Conservation (phyloP, 1,284 basidiomycete genomes). For the Rhodotorula sp. region DNA sequence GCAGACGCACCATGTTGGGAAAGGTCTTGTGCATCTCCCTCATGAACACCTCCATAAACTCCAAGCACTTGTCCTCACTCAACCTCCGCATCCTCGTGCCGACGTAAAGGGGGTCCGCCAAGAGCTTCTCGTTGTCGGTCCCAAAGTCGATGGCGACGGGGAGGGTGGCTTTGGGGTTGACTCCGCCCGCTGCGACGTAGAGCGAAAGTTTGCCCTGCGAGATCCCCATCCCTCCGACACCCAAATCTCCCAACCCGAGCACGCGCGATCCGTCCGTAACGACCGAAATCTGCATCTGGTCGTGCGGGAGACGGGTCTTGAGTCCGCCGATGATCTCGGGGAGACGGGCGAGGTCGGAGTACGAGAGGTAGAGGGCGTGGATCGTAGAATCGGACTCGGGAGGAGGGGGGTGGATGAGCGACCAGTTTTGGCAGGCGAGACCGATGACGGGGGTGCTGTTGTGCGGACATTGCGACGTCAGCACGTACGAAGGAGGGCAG, state of each 20-base stretch:
- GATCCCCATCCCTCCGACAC: slow-evolving; percentile 68
- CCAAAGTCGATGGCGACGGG: slow-evolving; percentile 84
- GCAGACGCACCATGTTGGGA: slow-evolving; percentile 62
- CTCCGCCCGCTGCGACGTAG: slow-evolving; percentile 73
- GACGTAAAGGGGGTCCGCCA: slow-evolving; percentile 87
- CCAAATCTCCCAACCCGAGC: slow-evolving; percentile 85
- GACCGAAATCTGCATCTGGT: slow-evolving; percentile 45
- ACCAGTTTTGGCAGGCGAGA: slow-evolving; percentile 38
- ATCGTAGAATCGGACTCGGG: slow-evolving; percentile 17
- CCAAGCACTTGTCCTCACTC: slow-evolving; percentile 56
- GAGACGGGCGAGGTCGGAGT: slow-evolving; percentile 71
- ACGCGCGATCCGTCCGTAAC: slow-evolving; percentile 82
- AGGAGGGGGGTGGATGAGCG: slow-evolving; percentile 36
- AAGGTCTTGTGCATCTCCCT: slow-evolving; percentile 67
- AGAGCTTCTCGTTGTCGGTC: slow-evolving; percentile 77
- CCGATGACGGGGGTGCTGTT: slow-evolving; percentile 73
- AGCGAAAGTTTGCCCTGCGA: slow-evolving; percentile 88
- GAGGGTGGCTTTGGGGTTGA: slow-evolving; percentile 77
- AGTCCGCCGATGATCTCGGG: slow-evolving; percentile 49
- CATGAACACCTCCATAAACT: slow-evolving; percentile 95
- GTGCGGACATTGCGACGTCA: slow-evolving; percentile 55
- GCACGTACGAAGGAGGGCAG: slow-evolving; percentile 10
- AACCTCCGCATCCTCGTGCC: slow-evolving; percentile 73
- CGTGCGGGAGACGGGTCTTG: slow-evolving; percentile 40
- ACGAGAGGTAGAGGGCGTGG: slow-evolving; percentile 63